Evolutionary conservation across 805 yeast genomes (phyloP).

Genomic region (Wickerhamiella allomyrinae): DNA sequence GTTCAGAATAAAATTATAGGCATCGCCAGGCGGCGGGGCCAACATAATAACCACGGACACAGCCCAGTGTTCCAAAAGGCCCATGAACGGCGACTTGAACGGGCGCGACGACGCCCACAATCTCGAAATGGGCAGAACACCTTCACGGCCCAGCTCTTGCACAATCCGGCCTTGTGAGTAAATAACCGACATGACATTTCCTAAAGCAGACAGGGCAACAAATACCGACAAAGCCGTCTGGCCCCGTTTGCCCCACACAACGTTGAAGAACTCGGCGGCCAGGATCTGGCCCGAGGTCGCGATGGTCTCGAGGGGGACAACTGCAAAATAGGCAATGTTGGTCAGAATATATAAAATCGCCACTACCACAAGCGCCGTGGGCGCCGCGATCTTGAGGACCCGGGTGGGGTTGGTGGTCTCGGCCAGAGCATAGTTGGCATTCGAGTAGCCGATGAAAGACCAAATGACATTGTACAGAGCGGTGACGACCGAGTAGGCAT

Average conservation of each 20-base stretch:
- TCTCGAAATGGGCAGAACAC: conserved; percentile 57
- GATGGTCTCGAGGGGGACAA: conserved; percentile 33
- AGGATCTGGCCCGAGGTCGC: conserved; percentile 48
- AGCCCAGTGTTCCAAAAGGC: conserved; percentile 62
- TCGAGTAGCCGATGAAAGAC: conserved; percentile 74
- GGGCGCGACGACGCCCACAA: conserved; percentile 62
- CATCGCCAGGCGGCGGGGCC: conserved; percentile 81
- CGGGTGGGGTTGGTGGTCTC: conserved; percentile 62
- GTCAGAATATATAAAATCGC: conserved; percentile 59
- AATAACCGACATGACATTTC: conserved; percentile 67
- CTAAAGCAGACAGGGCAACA: conserved; percentile 69
- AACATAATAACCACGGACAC: conserved; percentile 59
- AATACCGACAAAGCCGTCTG: conserved; percentile 63
- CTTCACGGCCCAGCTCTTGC: conserved; percentile 73
- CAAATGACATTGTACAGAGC: conserved; percentile 73
- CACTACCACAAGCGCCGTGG: conserved; percentile 47
- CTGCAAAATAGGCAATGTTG: conserved; percentile 53
- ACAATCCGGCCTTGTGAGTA: conserved; percentile 71
- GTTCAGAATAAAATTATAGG: conserved; percentile 67
- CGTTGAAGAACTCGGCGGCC: conserved; percentile 62
- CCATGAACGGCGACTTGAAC: conserved; percentile 58
- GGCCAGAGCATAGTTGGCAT: conserved; percentile 70
- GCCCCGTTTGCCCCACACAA: conserved; percentile 55
- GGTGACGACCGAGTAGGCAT: conserved; percentile 33
- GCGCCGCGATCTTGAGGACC: conserved; percentile 60